Conservation (phyloP, 805 yeast genomes). For the Metschnikowia noctiluminum region DNA sequence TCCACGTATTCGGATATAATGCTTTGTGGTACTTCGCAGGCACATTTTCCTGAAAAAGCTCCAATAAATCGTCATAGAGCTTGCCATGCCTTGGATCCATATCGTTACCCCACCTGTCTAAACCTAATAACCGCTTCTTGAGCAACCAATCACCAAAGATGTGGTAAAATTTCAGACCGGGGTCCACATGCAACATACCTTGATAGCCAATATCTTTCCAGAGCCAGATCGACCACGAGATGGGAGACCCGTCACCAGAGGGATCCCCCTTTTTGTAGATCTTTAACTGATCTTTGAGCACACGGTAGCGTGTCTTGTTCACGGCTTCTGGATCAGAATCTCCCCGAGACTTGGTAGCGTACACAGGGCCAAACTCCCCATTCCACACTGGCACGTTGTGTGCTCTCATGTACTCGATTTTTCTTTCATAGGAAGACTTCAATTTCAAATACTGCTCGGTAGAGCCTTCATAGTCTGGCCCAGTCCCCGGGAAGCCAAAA, state of each 20-base stretch:
- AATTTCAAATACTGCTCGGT: conserved; percentile 34
- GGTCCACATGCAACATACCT: conserved; percentile 46
- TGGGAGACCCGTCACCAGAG: conserved; percentile 43
- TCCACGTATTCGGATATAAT: conserved; percentile 42
- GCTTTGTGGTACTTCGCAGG: conserved; percentile 40
- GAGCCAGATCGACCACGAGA: conserved; percentile 52
- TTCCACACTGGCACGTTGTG: conserved; percentile 50
- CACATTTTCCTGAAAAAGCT: conserved; percentile 36
- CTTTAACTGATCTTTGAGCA: conserved; percentile 44
- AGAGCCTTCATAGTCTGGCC: conserved; percentile 32
- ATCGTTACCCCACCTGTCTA: conserved; percentile 51
- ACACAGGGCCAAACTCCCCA: conserved; percentile 53
- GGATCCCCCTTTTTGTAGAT: conserved; percentile 47
- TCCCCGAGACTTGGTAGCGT: conserved; percentile 42
- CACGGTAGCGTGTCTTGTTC: conserved; percentile 39
- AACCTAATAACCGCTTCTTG: conserved; percentile 43
- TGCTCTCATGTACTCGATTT: conserved; percentile 40
- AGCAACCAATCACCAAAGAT: conserved; percentile 41
- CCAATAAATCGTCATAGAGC: conserved; percentile 33
- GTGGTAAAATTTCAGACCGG: conserved; percentile 41
- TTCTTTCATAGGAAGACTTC: conserved; percentile 38
- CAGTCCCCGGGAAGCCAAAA: conserved; percentile 44
- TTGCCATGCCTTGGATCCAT: conserved; percentile 37
- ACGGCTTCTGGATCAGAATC: conserved; percentile 35
- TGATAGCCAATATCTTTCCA: conserved; percentile 53